A percentile compares a stretch with the other conserved stretches of the same genome.
Evolutionary conservation across 2,329 filamentous ascomycete genomes (phyloP).

Genomic region (Trichophyton verrucosum): DNA sequence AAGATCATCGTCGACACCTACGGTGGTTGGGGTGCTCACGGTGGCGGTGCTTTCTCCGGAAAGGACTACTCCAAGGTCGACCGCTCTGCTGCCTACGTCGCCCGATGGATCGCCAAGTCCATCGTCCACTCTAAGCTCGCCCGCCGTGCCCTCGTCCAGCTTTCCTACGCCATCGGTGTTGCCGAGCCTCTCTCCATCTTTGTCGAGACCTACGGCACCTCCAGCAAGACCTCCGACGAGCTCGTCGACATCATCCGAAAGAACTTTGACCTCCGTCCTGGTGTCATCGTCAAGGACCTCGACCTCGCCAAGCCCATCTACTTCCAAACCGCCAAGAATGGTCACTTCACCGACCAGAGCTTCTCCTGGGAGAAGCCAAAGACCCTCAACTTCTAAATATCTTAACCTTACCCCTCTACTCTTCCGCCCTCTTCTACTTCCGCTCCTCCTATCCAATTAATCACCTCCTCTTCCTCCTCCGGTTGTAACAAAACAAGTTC

Average conservation of each 20-base stretch:
- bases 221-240: constrained; percentile 75
- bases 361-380: constrained; percentile 99
- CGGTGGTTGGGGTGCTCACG: constrained; percentile 98
- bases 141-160: constrained; percentile 88
- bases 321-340: constrained; percentile 97
- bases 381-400: constrained; percentile 69
- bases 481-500: constrained; percentile 12
- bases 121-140: constrained; percentile 78
- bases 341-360: constrained; percentile 96
- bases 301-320: constrained; percentile 95
- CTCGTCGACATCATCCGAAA: constrained; percentile 85
- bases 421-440: constrained; percentile 9
- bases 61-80: constrained; percentile 99
- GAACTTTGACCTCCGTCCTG: constrained; percentile 96
- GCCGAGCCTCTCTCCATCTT: constrained; percentile 96
- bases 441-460: constrained; percentile 3
- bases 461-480: constrained; percentile 11
- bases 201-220: constrained; percentile 96
- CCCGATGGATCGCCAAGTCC: constrained; percentile 98
- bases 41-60: constrained; percentile 98
- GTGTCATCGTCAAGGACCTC: constrained; percentile 97
- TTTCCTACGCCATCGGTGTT: constrained; percentile 98
- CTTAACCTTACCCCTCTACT: background rate
- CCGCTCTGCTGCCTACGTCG: constrained; percentile 92
- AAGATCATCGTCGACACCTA: constrained; percentile 99